Percentiles rank a stretch among this genome's conserved stretches.
Evolutionary conservation across 768 basidiomycete genomes (phyloP).

Genomic region (Lentinula guzmanii): DNA sequence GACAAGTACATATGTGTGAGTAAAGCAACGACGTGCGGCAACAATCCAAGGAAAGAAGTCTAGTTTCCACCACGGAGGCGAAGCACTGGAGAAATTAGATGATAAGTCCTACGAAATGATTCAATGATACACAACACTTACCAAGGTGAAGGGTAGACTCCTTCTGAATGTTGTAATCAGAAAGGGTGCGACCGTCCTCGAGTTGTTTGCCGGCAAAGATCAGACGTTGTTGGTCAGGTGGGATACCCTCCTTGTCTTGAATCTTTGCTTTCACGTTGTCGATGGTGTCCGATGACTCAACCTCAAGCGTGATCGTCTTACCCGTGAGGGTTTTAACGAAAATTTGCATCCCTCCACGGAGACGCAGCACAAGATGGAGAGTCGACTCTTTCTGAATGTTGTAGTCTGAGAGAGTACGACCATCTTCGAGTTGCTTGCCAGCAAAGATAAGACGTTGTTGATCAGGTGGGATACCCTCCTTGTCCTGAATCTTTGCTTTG

Average conservation of each 20-base stretch:
- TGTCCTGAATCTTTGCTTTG: conserved; percentile 77
- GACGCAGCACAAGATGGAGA: conserved; percentile 67
- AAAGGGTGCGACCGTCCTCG: conserved; percentile 72
- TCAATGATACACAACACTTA: not conserved
- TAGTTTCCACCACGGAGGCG: conserved; percentile 76
- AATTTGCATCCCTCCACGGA: conserved; percentile 69
- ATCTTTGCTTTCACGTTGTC: conserved; percentile 77
- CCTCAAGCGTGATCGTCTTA: conserved; percentile 72
- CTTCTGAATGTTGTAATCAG: conserved; percentile 75
- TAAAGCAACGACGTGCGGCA: not conserved
- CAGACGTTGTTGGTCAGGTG: conserved; percentile 73
- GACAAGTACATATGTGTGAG: not conserved
- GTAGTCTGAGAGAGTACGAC: conserved; percentile 81
- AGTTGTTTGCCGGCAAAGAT: conserved; percentile 79
- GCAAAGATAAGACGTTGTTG: conserved; percentile 91
- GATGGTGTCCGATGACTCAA: conserved; percentile 71
- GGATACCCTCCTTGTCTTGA: conserved; percentile 78
- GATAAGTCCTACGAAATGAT: no score
- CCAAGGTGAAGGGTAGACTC: conserved; percentile 62
- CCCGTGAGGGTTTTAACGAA: conserved; percentile 70
- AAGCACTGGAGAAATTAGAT: conserved; percentile 41
- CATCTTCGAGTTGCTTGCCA: conserved; percentile 92
- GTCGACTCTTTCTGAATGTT: conserved; percentile 82
- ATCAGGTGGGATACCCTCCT: conserved; percentile 79
- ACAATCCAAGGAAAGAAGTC: conserved; percentile 10